These are phyloP conservation scores for Neofusicoccum sp. DNA, from an alignment of 2,329 filamentous ascomycete species.

Conservation along the genomic window DNA sequence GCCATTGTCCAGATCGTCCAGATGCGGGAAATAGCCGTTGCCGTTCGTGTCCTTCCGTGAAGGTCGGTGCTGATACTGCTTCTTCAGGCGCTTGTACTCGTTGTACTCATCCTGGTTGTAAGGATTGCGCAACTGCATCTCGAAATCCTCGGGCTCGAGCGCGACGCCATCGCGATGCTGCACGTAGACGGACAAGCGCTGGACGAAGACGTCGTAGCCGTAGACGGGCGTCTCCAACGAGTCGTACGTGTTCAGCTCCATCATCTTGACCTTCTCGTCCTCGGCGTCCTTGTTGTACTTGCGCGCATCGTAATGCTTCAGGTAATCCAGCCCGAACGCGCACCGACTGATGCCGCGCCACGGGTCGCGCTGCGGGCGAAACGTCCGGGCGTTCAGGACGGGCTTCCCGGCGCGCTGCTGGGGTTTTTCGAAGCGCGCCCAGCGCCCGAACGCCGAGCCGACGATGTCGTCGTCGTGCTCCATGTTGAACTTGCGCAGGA, in stretches of 20 bases:
- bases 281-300: constrained; percentile 23
- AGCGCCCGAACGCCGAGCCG: constrained; percentile 51
- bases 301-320: constrained; percentile 44
- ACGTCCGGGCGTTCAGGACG: constrained; percentile 52
- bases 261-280: constrained; percentile 41
- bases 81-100: constrained; percentile 33
- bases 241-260: constrained; percentile 53
- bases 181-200: constrained; percentile 51
- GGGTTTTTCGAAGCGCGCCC: constrained; percentile 49
- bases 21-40: constrained; percentile 38
- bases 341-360: constrained; percentile 51
- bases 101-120: constrained; percentile 41
- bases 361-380: constrained; percentile 50
- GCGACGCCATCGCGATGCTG: constrained; percentile 42
- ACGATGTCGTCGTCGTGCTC: constrained; percentile 47
- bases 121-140: constrained; percentile 46
- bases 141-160: constrained; percentile 18
- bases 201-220: constrained; percentile 51
- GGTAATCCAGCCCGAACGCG: constrained; percentile 53
- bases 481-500: constrained; percentile 55
- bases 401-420: constrained; percentile 51
- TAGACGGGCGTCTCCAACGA: constrained; percentile 43
- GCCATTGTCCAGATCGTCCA: constrained; percentile 48
- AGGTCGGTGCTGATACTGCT: constrained; percentile 15
- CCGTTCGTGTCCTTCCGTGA: constrained; percentile 21